These are phyloP conservation scores for Apiotrichum gracile DNA, from an alignment of 1,284 basidiomycete species.

Conservation along the genomic window DNA sequence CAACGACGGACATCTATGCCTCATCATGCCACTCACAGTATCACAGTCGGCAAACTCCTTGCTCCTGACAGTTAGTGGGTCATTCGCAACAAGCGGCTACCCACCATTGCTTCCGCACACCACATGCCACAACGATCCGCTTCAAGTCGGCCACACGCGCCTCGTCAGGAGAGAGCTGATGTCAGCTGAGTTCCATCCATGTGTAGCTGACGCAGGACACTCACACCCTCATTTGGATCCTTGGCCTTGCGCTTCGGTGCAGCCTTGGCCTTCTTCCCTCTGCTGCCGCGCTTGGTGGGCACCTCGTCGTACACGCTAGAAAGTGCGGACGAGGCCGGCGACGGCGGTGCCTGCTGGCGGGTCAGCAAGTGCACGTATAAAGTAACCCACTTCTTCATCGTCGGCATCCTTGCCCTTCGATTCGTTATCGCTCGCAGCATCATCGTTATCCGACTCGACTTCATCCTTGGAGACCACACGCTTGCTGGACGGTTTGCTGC, in stretches of 20 bases:
- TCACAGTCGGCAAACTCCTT: conserved; percentile 64
- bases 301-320: conserved; percentile 18
- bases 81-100: conserved; percentile 9
- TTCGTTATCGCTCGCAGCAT: neutral
- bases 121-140: conserved; percentile 64
- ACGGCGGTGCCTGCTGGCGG: neutral
- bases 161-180: conserved; percentile 34
- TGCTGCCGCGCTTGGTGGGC: neutral
- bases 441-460: neutral
- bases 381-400: neutral
- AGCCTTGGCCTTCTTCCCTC: neutral
- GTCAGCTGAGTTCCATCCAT: neutral
- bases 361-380: neutral
- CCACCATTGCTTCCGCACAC: conserved; percentile 72
- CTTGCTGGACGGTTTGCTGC: no score
- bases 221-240: conserved; percentile 33
- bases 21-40: conserved; percentile 43
- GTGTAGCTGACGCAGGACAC: conserved; percentile 4
- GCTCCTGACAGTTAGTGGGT: conserved; percentile 25
- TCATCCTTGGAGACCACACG: neutral
- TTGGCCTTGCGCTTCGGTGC: conserved; percentile 6
- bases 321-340: conserved; percentile 5
- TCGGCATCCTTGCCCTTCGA: neutral
- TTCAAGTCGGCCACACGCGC: conserved; percentile 39
- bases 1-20: no score